Percentiles rank a stretch among this genome's conserved stretches.
Evolutionary conservation across 176 grass and related monocot species (phyloP).

Genomic region (Hordeum marinum): DNA sequence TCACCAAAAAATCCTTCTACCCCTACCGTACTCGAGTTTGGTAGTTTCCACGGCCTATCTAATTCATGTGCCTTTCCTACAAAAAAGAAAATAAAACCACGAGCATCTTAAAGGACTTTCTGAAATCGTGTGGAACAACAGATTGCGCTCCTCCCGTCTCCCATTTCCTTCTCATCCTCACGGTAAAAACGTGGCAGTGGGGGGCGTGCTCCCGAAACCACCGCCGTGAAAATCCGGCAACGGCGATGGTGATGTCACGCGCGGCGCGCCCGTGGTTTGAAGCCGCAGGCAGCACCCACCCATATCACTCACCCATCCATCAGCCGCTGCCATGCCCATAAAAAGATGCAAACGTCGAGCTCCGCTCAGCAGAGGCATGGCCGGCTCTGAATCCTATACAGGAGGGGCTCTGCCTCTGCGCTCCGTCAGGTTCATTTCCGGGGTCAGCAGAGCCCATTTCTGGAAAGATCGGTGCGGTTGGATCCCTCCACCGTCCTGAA

Average conservation of each 20-base stretch:
- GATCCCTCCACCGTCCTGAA: neutral
- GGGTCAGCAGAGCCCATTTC: conserved; percentile 32
- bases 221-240: neutral
- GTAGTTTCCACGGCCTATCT: no score
- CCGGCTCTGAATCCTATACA: conserved; percentile 39
- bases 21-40: no score
- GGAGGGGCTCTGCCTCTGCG: neutral
- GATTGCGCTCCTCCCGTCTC: no score
- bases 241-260: neutral
- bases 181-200: neutral
- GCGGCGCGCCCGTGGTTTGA: neutral
- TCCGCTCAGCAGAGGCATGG: neutral
- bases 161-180: neutral
- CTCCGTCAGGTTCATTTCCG: conserved; percentile 1
- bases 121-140: no score
- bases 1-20: no score
- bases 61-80: no score
- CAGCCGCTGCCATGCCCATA: neutral
- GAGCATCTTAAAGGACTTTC: no score
- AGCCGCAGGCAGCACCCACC: conserved; percentile 3
- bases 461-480: neutral
- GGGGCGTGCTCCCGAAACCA: no score
- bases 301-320: neutral
- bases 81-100: no score
- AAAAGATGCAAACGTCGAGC: conserved; percentile 28